These are phyloP conservation scores for Ganoderma sinense DNA, from an alignment of 1,284 basidiomycete species.

Conservation along the genomic window DNA sequence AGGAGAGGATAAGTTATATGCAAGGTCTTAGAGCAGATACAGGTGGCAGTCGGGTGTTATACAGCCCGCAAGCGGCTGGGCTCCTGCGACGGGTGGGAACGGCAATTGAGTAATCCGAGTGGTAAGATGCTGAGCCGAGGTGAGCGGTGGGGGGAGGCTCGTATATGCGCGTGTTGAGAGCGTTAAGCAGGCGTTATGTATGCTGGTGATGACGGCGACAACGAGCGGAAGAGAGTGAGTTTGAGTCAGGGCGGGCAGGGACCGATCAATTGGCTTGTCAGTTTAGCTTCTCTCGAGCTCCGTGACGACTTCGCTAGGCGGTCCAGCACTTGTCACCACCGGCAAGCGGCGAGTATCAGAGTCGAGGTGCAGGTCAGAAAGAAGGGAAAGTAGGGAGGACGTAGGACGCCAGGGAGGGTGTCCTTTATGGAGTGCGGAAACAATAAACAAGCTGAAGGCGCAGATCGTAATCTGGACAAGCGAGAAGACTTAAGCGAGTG, in stretches of 20 bases:
- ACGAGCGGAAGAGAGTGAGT: not conserved
- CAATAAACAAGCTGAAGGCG: not conserved
- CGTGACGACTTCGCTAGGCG: conserved; percentile 3
- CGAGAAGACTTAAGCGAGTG: not conserved
- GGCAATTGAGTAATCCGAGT: not conserved
- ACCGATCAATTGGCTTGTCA: conserved; percentile 16
- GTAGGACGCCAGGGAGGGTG: not conserved
- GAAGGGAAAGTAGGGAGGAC: not conserved
- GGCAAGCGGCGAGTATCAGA: not conserved
- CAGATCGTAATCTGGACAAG: conserved; percentile 5
- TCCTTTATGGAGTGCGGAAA: not conserved
- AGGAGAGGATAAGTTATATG: not conserved
- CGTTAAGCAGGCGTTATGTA: not conserved
- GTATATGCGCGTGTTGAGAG: not conserved
- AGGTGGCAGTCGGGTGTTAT: conserved; percentile 3
- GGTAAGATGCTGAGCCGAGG: not conserved
- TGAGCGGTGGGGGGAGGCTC: not conserved
- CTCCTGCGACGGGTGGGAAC: not conserved
- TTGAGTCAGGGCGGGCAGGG: not conserved
- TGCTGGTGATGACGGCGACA: not conserved
- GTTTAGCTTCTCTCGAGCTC: conserved; percentile 1
- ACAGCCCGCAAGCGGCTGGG: conserved; percentile 2
- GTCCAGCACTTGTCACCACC: not conserved
- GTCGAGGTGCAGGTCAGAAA: not conserved
- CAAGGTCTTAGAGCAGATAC: conserved; percentile 6